Conservation (phyloP, 371 early-diverging fungal genomes). For the Rhizopus sp. region DNA sequence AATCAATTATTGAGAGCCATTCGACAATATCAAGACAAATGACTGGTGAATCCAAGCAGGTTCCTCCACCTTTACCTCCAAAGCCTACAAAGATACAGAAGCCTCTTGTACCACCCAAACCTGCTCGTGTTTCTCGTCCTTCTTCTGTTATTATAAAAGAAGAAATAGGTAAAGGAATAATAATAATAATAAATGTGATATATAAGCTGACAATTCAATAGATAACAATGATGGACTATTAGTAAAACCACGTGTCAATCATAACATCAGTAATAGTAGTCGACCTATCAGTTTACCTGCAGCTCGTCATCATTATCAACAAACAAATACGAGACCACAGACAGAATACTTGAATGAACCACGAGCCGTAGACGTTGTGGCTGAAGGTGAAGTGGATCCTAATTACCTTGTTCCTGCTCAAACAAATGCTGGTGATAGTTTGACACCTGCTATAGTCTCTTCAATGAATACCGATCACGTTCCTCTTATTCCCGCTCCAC, state of each 20-base stretch:
- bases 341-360: constrained; percentile 16
- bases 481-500: constrained; percentile 59
- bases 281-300: constrained; percentile 25
- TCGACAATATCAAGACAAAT: constrained; percentile 19
- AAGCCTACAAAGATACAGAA: constrained; percentile 43
- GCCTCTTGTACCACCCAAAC: constrained; percentile 43
- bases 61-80: constrained; percentile 42
- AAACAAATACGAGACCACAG: constrained; percentile 10
- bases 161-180: constrained; percentile 21
- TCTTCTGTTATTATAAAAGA: constrained; percentile 13
- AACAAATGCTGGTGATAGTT: constrained; percentile 49
- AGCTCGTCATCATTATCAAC: constrained; percentile 6
- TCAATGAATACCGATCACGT: constrained; percentile 38
- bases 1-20: constrained; percentile 42
- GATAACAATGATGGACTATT: constrained; percentile 2
- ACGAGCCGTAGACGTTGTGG: constrained; percentile 19
- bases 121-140: constrained; percentile 23
- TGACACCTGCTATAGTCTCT: constrained; percentile 31
- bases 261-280: not conserved
- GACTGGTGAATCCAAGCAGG: constrained; percentile 15
- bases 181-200: not conserved
- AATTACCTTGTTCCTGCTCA: constrained; percentile 52
- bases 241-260: constrained; percentile 17
- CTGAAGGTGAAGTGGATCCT: constrained; percentile 49
- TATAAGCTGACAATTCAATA: constrained; percentile 18